phyloP scores from a whole-genome alignment of 352 stramenopile species.

The Albugo laibachii region DNA sequence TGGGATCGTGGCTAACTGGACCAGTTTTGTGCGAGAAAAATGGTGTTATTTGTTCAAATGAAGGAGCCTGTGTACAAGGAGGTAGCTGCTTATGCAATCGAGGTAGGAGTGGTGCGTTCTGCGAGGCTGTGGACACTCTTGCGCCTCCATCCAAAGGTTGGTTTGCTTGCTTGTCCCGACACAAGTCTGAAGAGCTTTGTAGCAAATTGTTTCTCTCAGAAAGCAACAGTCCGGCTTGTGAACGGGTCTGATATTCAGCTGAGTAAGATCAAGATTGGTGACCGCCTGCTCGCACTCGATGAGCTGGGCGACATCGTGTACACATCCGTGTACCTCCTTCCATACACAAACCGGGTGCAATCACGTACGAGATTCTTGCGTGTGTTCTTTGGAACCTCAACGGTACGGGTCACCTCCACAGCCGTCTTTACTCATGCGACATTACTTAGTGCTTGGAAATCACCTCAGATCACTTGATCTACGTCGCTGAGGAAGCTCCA shows the following conservation, averaged over 20 bases:
- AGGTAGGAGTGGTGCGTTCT: slow-evolving; percentile 33
- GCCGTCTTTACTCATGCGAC: no score
- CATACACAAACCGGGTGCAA: slow-evolving; percentile 16
- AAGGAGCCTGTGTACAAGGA: slow-evolving; percentile 38
- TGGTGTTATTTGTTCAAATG: slow-evolving; percentile 38
- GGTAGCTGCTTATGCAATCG: slow-evolving; percentile 44
- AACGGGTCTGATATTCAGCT: slow-evolving; percentile 12
- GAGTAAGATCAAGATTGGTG: slow-evolving; percentile 17
- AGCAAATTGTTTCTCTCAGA: not conserved
- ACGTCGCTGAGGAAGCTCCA: slow-evolving; percentile 1
- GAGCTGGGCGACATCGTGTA: slow-evolving; percentile 13
- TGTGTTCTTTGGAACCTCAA: no score
- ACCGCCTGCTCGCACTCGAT: slow-evolving; percentile 33
- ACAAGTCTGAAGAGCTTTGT: not conserved
- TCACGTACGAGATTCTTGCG: no score
- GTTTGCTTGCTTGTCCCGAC: slow-evolving; percentile 7
- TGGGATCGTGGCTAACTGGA: not conserved
- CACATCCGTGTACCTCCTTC: slow-evolving; percentile 44
- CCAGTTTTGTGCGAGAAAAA: slow-evolving; percentile 56
- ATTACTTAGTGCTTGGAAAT: no score
- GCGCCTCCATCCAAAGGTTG: slow-evolving; percentile 15
- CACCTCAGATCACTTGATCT: slow-evolving; percentile 29
- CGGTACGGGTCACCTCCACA: no score
- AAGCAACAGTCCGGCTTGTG: slow-evolving; percentile 15
- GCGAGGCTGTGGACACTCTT: slow-evolving; percentile 8